Conservation (phyloP, 2,329 filamentous ascomycete genomes). For the Diaporthe destruens region DNA sequence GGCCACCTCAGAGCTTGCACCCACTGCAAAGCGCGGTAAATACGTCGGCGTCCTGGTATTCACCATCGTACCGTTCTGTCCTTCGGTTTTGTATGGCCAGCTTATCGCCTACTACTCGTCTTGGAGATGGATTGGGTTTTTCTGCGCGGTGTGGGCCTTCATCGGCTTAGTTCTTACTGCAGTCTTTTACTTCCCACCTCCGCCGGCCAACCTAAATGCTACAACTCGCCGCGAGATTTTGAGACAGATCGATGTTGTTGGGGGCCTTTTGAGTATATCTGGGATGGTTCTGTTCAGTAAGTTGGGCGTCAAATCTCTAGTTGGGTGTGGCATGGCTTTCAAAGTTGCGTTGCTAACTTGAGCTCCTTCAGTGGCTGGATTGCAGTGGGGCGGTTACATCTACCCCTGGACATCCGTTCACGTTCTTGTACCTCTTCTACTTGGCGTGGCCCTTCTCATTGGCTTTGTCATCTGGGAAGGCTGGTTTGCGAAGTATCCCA, state of each 20-base stretch:
- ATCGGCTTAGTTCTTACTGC: conserved; percentile 64
- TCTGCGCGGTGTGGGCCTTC: conserved; percentile 65
- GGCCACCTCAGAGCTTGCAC: conserved; percentile 76
- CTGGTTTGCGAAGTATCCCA: conserved; percentile 55
- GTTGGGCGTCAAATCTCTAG: background rate
- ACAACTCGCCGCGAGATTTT: conserved; percentile 56
- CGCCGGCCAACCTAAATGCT: conserved; percentile 56
- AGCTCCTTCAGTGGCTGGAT: conserved; percentile 54
- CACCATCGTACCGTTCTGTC: conserved; percentile 72
- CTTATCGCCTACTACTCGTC: conserved; percentile 59
- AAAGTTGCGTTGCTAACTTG: background rate
- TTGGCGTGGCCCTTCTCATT: conserved; percentile 55
- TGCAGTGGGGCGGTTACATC: conserved; percentile 56
- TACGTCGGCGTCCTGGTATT: conserved; percentile 72
- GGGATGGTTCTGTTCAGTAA: conserved; percentile 61
- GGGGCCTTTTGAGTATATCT: conserved; percentile 61
- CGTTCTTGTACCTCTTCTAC: conserved; percentile 55
- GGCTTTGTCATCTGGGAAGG: conserved; percentile 54
- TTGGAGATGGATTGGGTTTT: conserved; percentile 68
- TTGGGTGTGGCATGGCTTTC: too few relatives aligned
- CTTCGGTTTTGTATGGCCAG: conserved; percentile 72
- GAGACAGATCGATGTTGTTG: conserved; percentile 62
- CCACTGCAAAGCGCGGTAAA: conserved; percentile 72
- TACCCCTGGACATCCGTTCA: conserved; percentile 53
- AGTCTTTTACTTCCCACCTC: conserved; percentile 67